Evolutionary conservation across 805 yeast species (phyloP).

Genomic region (Ogataea polymorpha): DNA sequence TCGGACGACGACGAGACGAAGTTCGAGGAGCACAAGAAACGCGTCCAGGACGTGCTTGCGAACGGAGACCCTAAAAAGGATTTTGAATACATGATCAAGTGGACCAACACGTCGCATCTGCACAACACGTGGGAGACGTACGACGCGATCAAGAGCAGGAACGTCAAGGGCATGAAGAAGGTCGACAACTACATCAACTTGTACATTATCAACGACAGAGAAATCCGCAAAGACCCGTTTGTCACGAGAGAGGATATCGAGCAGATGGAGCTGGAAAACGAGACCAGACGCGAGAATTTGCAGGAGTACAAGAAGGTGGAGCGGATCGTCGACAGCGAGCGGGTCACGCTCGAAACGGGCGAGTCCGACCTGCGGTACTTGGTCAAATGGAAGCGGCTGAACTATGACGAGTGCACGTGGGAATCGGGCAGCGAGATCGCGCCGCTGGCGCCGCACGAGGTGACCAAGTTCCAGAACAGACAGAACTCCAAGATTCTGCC

Average conservation of each 20-base stretch:
- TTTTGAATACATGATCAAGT: conserved; percentile 67
- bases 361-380: conserved; percentile 71
- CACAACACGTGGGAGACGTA: conserved; percentile 94
- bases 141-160: conserved; percentile 40
- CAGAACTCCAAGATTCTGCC: conserved; percentile 84
- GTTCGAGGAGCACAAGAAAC: conserved; percentile 23
- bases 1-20: conserved; percentile 36
- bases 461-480: conserved; percentile 76
- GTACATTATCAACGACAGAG: conserved; percentile 66
- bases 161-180: conserved; percentile 72
- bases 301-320: conserved; percentile 85
- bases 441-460: conserved; percentile 76
- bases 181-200: conserved; percentile 88
- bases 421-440: conserved; percentile 89
- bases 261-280: conserved; percentile 87
- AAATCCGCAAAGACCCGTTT: conserved; percentile 71
- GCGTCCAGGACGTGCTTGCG: conserved; percentile 12
- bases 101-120: conserved; percentile 84
- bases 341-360: conserved; percentile 61
- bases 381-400: conserved; percentile 90
- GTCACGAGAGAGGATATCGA: conserved; percentile 92
- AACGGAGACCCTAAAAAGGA: conserved; percentile 52
- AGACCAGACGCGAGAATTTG: conserved; percentile 77
- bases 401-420: conserved; percentile 97
- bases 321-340: conserved; percentile 82